These are phyloP conservation scores for Wolfiporia cocos DNA, from an alignment of 1,284 basidiomycete species.

Conservation along the genomic window DNA sequence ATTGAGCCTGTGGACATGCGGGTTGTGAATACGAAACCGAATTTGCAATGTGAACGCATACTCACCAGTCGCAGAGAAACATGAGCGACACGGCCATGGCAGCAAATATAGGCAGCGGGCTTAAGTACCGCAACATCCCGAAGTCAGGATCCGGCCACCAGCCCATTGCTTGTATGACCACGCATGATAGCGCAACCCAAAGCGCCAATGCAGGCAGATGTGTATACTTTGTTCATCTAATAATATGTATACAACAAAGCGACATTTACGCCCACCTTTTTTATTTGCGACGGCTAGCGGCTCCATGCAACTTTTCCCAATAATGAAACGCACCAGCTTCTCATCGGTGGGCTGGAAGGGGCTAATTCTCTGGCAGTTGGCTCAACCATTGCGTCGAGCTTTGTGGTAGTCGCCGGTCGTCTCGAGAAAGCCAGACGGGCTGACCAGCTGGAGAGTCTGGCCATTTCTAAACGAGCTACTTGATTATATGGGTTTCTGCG, in stretches of 20 bases:
- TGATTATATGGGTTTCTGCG: background rate
- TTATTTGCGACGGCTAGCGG: conserved; percentile 65
- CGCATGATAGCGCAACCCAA: conserved; percentile 55
- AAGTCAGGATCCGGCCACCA: conserved; percentile 53
- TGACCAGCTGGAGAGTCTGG: background rate
- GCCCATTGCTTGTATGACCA: conserved; percentile 52
- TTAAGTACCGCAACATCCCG: conserved; percentile 45
- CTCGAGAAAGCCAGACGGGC: too few relatives aligned
- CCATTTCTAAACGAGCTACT: background rate
- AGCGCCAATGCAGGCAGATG: conserved; percentile 51
- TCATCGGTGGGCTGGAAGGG: conserved; percentile 43
- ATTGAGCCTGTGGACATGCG: conserved; percentile 47
- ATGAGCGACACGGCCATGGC: conserved; percentile 59
- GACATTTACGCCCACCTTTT: conserved; percentile 36
- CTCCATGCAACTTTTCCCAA: conserved; percentile 70
- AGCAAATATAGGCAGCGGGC: conserved; percentile 61
- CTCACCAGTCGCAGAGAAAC: conserved; percentile 67
- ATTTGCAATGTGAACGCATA: conserved; percentile 2
- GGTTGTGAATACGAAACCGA: background rate
- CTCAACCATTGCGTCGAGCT: conserved; percentile 32
- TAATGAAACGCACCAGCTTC: conserved; percentile 54
- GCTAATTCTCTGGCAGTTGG: conserved; percentile 57
- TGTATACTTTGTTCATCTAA: conserved; percentile 36
- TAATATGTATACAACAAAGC: background rate
- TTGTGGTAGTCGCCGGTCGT: too few relatives aligned